A percentile compares a stretch with the other conserved stretches of the same genome.
Evolutionary conservation across 495 filamentous ascomycete genomes (phyloP).

Genomic region (Wilcoxina mikolae): DNA sequence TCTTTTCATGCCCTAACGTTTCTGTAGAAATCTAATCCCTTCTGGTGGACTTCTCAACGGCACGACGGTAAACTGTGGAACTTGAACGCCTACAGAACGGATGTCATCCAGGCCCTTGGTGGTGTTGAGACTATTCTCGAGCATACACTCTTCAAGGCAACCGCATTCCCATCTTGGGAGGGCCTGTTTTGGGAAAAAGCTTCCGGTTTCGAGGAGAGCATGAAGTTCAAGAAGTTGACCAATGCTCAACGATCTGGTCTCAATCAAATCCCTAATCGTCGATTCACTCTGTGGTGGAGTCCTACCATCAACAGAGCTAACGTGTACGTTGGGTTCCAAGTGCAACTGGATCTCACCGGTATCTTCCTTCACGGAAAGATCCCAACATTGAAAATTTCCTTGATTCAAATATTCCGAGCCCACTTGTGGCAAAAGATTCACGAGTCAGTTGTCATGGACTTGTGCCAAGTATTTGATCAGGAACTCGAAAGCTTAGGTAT

Average conservation of each 20-base stretch:
- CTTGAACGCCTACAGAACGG: slow-evolving; percentile 90
- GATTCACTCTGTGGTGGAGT: slow-evolving; percentile 98
- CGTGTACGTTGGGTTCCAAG: slow-evolving; percentile 93
- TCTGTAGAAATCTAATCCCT: slow-evolving; percentile 75
- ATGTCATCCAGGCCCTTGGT: slow-evolving; percentile 95
- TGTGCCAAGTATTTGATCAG: slow-evolving; percentile 99
- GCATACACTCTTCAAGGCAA: slow-evolving; percentile 96
- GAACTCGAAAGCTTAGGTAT: slow-evolving; percentile 92
- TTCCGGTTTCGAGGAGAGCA: slow-evolving; percentile 62
- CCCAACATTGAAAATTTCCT: slow-evolving; percentile 91
- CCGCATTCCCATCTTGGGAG: slow-evolving; percentile 97
- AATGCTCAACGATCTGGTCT: slow-evolving; percentile 97
- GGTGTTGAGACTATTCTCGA: slow-evolving; percentile 99
- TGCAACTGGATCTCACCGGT: slow-evolving; percentile 94
- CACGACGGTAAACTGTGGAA: slow-evolving; percentile 99
- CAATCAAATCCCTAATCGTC: slow-evolving; percentile 98
- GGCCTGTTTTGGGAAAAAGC: slow-evolving; percentile 97
- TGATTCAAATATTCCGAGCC: slow-evolving; percentile 99
- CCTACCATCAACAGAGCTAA: slow-evolving; percentile 67
- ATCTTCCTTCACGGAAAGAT: slow-evolving; percentile 99
- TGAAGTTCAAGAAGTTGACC: slow-evolving; percentile 99
- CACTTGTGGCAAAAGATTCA: slow-evolving; percentile 99
- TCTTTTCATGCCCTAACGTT: too few species aligned
- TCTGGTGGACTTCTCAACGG: slow-evolving; percentile 98
- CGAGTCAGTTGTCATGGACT: slow-evolving; percentile 87